Conservation (phyloP, 2,329 filamentous ascomycete species). For the Trichoderma asperellum region DNA sequence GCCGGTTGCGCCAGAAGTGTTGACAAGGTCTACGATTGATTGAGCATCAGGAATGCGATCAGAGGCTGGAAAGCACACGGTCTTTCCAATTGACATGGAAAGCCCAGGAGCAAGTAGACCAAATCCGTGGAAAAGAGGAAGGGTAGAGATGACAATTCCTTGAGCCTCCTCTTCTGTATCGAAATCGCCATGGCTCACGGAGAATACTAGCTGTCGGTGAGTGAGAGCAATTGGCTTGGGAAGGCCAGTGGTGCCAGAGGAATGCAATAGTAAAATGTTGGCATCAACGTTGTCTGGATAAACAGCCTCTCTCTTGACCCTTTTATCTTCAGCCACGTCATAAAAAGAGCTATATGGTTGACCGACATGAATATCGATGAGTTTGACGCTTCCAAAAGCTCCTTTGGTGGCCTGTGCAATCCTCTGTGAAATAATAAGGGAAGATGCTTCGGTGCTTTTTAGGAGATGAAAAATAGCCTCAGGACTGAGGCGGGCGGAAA, state of each 20-base stretch:
- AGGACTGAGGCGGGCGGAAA: slow-evolving; percentile 32
- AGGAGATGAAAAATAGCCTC: slow-evolving; percentile 32
- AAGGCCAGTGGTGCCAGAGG: slow-evolving; percentile 36
- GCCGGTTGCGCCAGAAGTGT: slow-evolving; percentile 33
- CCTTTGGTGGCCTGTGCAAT: slow-evolving; percentile 1
- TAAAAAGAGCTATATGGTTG: background rate
- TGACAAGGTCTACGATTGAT: slow-evolving; percentile 36
- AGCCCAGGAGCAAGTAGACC: slow-evolving; percentile 41
- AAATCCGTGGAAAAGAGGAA: slow-evolving; percentile 44
- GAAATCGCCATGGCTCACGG: slow-evolving; percentile 39
- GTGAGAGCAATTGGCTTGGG: slow-evolving; percentile 43
- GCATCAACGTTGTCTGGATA: slow-evolving; percentile 26
- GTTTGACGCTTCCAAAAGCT: slow-evolving; percentile 26
- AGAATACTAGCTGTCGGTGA: slow-evolving; percentile 38
- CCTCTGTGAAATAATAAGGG: slow-evolving; percentile 32
- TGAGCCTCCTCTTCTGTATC: slow-evolving; percentile 30
- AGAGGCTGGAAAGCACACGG: slow-evolving; percentile 37
- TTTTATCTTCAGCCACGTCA: background rate
- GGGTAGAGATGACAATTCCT: slow-evolving; percentile 39
- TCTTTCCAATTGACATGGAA: slow-evolving; percentile 38
- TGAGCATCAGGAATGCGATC: slow-evolving; percentile 35
- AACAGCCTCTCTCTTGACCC: background rate
- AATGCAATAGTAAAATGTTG: slow-evolving; percentile 27
- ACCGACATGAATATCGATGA: slow-evolving; percentile 17
- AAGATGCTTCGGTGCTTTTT: slow-evolving; percentile 29